phyloP scores from a whole-genome alignment of 768 basidiomycete genomes.

The Russula ochroleuca region DNA sequence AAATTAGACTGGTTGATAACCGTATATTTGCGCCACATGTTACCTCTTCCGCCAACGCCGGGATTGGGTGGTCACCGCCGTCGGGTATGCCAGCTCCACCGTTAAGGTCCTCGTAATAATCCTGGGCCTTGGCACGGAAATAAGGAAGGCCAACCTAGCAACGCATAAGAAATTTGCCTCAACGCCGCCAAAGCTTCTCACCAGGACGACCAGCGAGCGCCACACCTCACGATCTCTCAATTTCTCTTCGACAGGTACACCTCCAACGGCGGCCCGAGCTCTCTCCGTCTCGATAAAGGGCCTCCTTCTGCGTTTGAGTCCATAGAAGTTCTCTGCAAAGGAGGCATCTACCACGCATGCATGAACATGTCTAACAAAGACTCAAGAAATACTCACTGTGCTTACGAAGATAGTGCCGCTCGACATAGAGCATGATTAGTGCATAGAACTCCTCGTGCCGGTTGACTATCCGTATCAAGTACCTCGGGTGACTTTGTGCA shows the following conservation, averaged over 20 bases:
- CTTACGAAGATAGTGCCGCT: conserved; percentile 83
- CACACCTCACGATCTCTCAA: conserved; percentile 64
- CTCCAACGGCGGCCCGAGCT: conserved; percentile 61
- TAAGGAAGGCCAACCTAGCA: conserved; percentile 83
- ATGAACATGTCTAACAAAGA: neutral
- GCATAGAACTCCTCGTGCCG: conserved; percentile 97
- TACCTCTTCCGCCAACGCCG: conserved; percentile 52
- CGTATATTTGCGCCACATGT: conserved; percentile 17
- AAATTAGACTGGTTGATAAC: conserved; percentile 8
- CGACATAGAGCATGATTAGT: conserved; percentile 80
- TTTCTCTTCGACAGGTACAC: conserved; percentile 59
- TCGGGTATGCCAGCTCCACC: conserved; percentile 73
- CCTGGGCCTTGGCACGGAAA: conserved; percentile 80
- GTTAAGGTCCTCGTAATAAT: conserved; percentile 86
- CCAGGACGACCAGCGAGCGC: conserved; percentile 76
- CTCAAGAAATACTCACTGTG: conserved; percentile 53
- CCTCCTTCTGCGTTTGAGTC: conserved; percentile 71
- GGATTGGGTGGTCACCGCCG: conserved; percentile 42
- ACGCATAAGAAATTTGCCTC: neutral
- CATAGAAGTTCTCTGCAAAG: conserved; percentile 95
- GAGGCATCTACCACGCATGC: conserved; percentile 64
- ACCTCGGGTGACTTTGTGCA: conserved; percentile 90
- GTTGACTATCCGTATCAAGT: conserved; percentile 87
- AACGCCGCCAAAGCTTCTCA: conserved; percentile 38
- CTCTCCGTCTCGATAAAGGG: conserved; percentile 69